A percentile compares a stretch with the other conserved stretches of the same genome.
Evolutionary conservation across 805 yeast species (phyloP).

Genomic region (Wickerhamia fluorescens): DNA sequence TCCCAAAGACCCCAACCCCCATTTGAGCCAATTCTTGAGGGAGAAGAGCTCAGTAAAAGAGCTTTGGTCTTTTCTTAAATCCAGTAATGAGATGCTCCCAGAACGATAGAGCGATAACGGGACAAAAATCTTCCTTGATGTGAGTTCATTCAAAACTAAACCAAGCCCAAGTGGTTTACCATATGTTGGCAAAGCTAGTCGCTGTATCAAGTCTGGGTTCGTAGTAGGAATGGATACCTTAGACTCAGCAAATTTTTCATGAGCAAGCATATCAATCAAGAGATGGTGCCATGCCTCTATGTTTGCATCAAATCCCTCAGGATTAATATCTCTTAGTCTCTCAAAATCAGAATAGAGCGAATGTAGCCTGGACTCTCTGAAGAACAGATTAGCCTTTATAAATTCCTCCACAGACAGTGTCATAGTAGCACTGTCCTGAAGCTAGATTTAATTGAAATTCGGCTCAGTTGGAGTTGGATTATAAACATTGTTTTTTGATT

Average conservation of each 20-base stretch:
- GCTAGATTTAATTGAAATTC: too few relatives aligned
- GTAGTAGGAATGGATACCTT: constrained; percentile 10
- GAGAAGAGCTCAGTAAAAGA: too few relatives aligned
- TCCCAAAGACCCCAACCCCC: constrained; percentile 7
- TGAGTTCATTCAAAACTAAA: constrained; percentile 19
- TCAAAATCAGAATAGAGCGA: constrained; percentile 33
- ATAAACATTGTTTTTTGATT: too few relatives aligned
- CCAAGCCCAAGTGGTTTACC: constrained; percentile 27
- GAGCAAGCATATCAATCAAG: constrained; percentile 13
- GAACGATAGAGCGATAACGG: too few relatives aligned
- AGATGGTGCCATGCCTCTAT: constrained; percentile 29
- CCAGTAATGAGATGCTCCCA: too few relatives aligned
- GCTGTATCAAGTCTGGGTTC: constrained; percentile 10
- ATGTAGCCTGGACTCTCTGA: constrained; percentile 22
- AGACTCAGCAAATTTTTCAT: constrained; percentile 10
- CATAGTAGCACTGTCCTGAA: too few relatives aligned
- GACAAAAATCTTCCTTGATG: constrained; percentile 11
- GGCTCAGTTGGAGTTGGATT: too few relatives aligned
- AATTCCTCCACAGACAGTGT: too few relatives aligned
- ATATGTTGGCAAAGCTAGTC: constrained; percentile 18
- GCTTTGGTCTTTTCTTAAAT: too few relatives aligned
- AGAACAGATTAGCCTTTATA: constrained; percentile 12
- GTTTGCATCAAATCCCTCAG: constrained; percentile 38
- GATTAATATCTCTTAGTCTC: constrained; percentile 23
- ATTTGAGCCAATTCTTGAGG: constrained; percentile 11